phyloP scores from a whole-genome alignment of 495 filamentous ascomycete genomes.

The Paragyromitra xinjiangensis region DNA sequence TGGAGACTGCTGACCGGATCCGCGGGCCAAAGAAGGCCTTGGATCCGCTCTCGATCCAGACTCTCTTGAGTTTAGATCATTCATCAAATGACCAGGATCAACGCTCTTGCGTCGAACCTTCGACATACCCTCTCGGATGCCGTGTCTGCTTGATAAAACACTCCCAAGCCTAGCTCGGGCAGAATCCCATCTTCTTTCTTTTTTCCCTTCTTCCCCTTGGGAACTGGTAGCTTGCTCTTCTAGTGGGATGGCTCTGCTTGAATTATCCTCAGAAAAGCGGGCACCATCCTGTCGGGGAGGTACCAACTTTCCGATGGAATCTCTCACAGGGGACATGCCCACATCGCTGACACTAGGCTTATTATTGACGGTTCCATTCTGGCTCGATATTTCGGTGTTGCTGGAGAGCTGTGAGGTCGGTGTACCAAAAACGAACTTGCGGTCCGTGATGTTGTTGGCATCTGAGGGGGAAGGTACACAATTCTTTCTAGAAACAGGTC shows the following conservation, averaged over 20 bases:
- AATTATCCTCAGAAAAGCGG: constrained; percentile 30
- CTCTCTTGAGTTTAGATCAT: constrained; percentile 36
- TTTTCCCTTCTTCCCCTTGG: constrained; percentile 19
- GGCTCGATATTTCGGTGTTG: constrained; percentile 22
- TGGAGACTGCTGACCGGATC: constrained; percentile 12
- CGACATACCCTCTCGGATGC: constrained; percentile 35
- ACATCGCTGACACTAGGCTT: constrained; percentile 27
- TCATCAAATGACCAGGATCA: constrained; percentile 43
- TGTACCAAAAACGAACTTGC: constrained; percentile 31
- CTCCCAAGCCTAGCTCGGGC: constrained; percentile 35
- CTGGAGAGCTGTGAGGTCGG: constrained; percentile 33
- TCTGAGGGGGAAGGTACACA: not conserved
- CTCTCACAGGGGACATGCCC: constrained; percentile 37
- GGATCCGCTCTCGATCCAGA: constrained; percentile 24
- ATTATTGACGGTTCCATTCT: not conserved
- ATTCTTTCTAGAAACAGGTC: not conserved
- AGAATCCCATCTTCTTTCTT: constrained; percentile 33
- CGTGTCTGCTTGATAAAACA: constrained; percentile 33
- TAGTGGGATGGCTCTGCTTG: not conserved
- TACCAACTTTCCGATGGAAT: constrained; percentile 32
- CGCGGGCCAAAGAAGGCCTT: constrained; percentile 4
- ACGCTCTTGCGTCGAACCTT: constrained; percentile 31
- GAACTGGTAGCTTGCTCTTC: not conserved
- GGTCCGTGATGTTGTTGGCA: constrained; percentile 23
- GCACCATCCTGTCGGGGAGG: constrained; percentile 2